Conservation (phyloP, 2,329 filamentous ascomycete species). For the Fusarium abutilonis region DNA sequence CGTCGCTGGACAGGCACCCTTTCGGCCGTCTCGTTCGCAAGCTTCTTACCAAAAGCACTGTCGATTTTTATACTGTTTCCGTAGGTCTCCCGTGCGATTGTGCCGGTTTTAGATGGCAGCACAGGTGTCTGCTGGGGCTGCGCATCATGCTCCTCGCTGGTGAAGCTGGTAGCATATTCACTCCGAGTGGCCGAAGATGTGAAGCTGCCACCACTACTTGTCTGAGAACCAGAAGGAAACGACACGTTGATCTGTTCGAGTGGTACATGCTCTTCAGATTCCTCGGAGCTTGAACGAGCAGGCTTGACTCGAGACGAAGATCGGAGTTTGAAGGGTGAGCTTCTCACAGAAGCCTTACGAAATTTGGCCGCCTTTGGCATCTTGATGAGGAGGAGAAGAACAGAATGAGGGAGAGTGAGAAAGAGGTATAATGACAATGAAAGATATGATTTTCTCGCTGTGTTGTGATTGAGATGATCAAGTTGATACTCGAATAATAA, state of each 20-base stretch:
- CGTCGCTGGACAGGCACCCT: slow-evolving; percentile 64
- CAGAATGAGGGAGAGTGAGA: not conserved
- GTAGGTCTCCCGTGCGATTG: slow-evolving; percentile 59
- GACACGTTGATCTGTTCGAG: slow-evolving; percentile 1
- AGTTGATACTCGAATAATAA: not conserved
- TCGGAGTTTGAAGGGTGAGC: not conserved
- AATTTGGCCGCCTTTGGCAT: slow-evolving; percentile 18
- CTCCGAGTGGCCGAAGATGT: not conserved
- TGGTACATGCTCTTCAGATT: slow-evolving; percentile 46
- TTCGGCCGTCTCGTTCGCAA: slow-evolving; percentile 60
- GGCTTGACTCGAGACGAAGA: slow-evolving; percentile 28
- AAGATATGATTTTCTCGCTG: not conserved
- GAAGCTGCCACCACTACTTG: not conserved
- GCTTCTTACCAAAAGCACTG: slow-evolving; percentile 63
- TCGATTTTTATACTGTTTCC: slow-evolving; percentile 60
- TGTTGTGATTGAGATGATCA: not conserved
- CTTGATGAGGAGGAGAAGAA: not conserved
- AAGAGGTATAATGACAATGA: not conserved
- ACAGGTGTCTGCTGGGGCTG: slow-evolving; percentile 4
- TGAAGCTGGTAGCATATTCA: slow-evolving; percentile 4
- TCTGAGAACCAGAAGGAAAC: not conserved
- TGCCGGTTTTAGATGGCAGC: slow-evolving; percentile 52
- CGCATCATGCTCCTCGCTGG: slow-evolving; percentile 2
- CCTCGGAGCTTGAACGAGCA: slow-evolving; percentile 36
- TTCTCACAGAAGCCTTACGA: not conserved